phyloP scores from a whole-genome alignment of 2,329 filamentous ascomycete species.

The Trichoderma polysporum region DNA sequence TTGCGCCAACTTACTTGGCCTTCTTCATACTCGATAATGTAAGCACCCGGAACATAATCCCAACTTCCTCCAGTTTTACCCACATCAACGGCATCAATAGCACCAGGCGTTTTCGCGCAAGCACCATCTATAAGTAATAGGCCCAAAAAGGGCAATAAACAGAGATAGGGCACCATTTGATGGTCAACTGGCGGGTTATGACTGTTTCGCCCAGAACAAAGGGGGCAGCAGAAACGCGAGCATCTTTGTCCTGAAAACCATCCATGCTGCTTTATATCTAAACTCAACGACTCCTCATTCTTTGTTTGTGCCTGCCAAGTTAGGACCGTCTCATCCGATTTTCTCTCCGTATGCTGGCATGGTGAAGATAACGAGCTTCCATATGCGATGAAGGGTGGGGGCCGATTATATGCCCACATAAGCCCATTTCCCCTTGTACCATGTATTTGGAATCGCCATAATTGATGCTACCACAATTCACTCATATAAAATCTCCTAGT shows the following conservation, averaged over 20 bases:
- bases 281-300: too few relatives aligned
- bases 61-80: neutral
- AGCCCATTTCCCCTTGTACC: neutral
- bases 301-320: neutral
- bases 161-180: neutral
- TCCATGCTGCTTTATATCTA: neutral
- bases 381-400: neutral
- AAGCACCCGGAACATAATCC: conserved; percentile 44
- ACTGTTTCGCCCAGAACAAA: neutral
- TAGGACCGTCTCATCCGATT: conserved; percentile 1
- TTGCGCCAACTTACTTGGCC: conserved; percentile 32
- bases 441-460: neutral
- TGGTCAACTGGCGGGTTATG: too few relatives aligned
- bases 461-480: neutral
- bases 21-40: conserved; percentile 55
- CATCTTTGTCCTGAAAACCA: too few relatives aligned
- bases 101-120: neutral
- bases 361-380: conserved; percentile 7
- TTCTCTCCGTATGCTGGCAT: neutral
- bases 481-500: neutral
- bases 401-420: neutral
- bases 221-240: neutral
- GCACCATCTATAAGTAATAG: neutral
- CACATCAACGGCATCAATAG: neutral
- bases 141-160: conserved; percentile 4